Evolutionary conservation across 371 early-diverging fungal genomes (phyloP).

Genomic region (Mucor irregularis): DNA sequence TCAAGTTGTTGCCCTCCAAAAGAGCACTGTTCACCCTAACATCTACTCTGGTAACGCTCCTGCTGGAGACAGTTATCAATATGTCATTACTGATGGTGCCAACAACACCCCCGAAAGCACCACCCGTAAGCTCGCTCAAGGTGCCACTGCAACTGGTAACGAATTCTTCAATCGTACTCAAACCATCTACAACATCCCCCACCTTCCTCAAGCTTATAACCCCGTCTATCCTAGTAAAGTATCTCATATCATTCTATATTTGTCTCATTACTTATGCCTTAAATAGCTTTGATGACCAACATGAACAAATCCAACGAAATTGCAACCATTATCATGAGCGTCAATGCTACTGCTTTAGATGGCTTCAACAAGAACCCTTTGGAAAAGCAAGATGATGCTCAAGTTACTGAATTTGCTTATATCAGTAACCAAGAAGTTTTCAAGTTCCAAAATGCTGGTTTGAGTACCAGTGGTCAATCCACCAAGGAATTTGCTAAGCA

Average conservation of each 20-base stretch:
- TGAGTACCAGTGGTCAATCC: conserved; percentile 56
- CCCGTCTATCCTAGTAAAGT: conserved; percentile 46
- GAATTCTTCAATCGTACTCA: conserved; percentile 55
- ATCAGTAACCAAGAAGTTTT: conserved; percentile 47
- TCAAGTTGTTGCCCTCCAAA: conserved; percentile 24
- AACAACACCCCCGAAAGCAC: conserved; percentile 23
- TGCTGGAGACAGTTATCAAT: conserved; percentile 35
- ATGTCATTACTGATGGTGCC: conserved; percentile 26
- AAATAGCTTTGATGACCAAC: conserved; percentile 27
- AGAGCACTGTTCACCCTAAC: conserved; percentile 31
- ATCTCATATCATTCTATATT: neutral
- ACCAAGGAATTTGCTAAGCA: conserved; percentile 59
- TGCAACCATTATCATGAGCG: conserved; percentile 51
- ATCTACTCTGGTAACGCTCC: conserved; percentile 41
- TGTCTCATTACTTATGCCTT: neutral
- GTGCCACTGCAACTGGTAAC: conserved; percentile 46
- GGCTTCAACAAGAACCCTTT: conserved; percentile 30
- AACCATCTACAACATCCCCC: conserved; percentile 44
- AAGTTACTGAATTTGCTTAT: conserved; percentile 36
- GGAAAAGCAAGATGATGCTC: conserved; percentile 27
- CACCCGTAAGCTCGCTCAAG: conserved; percentile 37
- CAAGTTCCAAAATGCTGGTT: conserved; percentile 40
- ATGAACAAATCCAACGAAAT: conserved; percentile 46
- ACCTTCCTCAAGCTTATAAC: conserved; percentile 55
- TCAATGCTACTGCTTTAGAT: conserved; percentile 39